These are phyloP conservation scores for Toxicodendron radicans DNA, from an alignment of 345 rosid species.

Conservation along the genomic window DNA sequence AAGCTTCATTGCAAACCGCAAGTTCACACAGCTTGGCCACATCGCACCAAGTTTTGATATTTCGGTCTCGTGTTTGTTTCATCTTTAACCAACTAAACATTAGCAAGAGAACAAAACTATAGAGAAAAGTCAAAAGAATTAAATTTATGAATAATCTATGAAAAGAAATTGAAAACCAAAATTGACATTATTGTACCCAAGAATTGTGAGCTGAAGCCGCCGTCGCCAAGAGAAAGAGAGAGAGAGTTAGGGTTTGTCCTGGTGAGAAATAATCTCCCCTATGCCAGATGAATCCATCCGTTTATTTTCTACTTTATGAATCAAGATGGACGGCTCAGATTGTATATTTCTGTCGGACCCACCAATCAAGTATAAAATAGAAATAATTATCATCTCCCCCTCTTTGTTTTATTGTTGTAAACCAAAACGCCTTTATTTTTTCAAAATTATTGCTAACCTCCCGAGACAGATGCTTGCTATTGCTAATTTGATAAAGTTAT, in stretches of 20 bases:
- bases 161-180: too few species aligned
- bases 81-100: background rate
- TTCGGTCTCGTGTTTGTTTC: background rate
- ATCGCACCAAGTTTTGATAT: background rate
- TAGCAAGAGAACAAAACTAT: background rate
- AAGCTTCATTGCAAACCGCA: background rate
- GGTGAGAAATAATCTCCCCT: too few species aligned
- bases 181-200: conserved; percentile 26
- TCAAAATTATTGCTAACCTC: too few species aligned
- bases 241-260: conserved; percentile 1
- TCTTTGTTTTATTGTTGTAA: too few species aligned
- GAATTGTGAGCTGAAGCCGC: background rate
- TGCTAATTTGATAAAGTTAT: too few species aligned
- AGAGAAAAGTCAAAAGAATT: background rate
- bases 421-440: too few species aligned
- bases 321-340: background rate
- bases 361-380: background rate
- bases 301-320: background rate
- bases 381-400: too few species aligned
- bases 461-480: too few species aligned
- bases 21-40: background rate
- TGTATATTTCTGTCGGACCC: background rate
- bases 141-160: background rate
- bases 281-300: background rate
- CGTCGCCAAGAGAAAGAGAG: background rate